Percentiles rank a stretch among this genome's conserved stretches.
These are phyloP conservation scores for Escovopsis sp. DNA, from an alignment of 2,329 filamentous ascomycete species.

Conservation along the genomic window DNA sequence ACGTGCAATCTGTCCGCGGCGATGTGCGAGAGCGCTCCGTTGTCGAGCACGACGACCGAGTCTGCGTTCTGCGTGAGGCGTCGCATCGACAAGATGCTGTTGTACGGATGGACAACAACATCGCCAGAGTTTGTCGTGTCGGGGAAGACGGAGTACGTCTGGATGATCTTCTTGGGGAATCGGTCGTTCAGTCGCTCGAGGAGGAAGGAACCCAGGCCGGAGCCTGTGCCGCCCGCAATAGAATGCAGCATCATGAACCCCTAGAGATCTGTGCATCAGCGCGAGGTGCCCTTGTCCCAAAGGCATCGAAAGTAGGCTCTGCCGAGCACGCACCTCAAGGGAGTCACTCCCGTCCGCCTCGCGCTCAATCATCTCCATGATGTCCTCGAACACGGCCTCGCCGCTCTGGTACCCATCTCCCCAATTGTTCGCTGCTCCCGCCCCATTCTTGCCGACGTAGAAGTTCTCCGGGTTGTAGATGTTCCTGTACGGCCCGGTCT, in stretches of 20 bases:
- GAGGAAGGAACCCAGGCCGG: conserved; percentile 87
- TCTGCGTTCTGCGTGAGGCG: conserved; percentile 91
- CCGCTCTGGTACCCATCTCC: conserved; percentile 90
- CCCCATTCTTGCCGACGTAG: conserved; percentile 86
- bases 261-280: conserved; percentile 20
- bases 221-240: conserved; percentile 92
- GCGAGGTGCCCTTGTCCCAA: no score
- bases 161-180: conserved; percentile 97
- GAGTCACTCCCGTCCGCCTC: conserved; percentile 97
- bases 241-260: conserved; percentile 99
- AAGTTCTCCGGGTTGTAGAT: conserved; percentile 99
- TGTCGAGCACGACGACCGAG: conserved; percentile 93
- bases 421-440: conserved; percentile 96
- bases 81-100: conserved; percentile 84
- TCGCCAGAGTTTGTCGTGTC: conserved; percentile 78
- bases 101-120: conserved; percentile 96
- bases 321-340: conserved; percentile 47
- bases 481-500: conserved; percentile 87
- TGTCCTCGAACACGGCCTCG: conserved; percentile 84
- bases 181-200: conserved; percentile 92
- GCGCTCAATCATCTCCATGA: conserved; percentile 98
- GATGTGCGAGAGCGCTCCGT: conserved; percentile 84
- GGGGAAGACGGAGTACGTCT: conserved; percentile 97
- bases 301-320: no score
- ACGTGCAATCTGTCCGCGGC: conserved; percentile 90